Conservation (phyloP, 108 stramenopile genomes). For the Pseudonitzschia multiseries region DNA sequence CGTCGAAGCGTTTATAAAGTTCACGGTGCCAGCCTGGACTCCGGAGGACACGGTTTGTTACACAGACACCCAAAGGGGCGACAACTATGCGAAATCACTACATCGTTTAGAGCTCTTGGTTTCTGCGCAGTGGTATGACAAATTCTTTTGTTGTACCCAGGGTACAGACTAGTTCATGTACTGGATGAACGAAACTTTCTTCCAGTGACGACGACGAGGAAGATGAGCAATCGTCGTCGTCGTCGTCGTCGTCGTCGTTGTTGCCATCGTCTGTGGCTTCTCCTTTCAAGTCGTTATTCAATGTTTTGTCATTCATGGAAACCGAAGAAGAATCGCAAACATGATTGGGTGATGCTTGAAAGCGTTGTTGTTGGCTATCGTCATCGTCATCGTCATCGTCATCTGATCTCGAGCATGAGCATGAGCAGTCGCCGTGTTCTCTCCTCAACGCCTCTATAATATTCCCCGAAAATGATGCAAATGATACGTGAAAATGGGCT, state of each 20-base stretch:
- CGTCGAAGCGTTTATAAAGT: too few species aligned
- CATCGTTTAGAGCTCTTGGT: too few species aligned
- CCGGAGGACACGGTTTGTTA: not conserved
- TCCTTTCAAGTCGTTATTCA: not conserved
- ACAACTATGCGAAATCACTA: not conserved
- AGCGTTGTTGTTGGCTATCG: constrained; percentile 2
- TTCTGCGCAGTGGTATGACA: not conserved
- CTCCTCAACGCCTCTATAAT: constrained; percentile 9
- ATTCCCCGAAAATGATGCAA: constrained; percentile 46
- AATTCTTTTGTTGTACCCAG: constrained; percentile 41
- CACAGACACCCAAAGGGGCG: not conserved
- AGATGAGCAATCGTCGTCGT: not conserved
- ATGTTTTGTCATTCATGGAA: not conserved
- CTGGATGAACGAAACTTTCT: not conserved
- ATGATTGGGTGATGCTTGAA: not conserved
- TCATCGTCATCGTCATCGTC: not conserved
- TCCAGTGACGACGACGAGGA: not conserved
- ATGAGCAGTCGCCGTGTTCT: constrained; percentile 1
- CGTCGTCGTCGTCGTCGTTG: not conserved
- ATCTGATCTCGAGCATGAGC: not conserved
- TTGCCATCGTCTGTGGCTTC: not conserved
- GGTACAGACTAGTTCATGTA: constrained; percentile 18
- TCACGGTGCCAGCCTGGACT: too few species aligned
- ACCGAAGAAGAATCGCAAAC: not conserved
- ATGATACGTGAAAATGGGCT: constrained; percentile 40